phyloP scores from a whole-genome alignment of 345 rosid species.

The Cardamine resedifolia region DNA sequence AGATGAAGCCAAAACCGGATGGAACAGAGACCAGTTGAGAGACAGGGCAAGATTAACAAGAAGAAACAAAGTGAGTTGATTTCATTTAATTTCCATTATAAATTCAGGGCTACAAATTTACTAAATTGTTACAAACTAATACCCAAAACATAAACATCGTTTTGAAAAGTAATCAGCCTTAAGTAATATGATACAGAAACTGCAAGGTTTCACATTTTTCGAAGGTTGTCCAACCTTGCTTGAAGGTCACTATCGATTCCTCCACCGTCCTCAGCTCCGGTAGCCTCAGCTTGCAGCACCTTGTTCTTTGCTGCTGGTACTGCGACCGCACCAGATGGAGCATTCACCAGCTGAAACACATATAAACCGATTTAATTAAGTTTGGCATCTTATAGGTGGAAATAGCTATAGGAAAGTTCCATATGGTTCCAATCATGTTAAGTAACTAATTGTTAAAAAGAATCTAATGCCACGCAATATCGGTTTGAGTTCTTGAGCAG shows the following conservation, averaged over 20 bases:
- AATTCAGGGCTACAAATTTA: background rate
- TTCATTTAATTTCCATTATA: too few relatives aligned
- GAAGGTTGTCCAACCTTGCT: constrained; percentile 81
- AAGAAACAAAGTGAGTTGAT: too few relatives aligned
- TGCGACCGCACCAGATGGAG: constrained; percentile 77
- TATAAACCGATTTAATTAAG: background rate
- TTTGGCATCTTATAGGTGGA: background rate
- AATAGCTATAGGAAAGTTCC: too few relatives aligned
- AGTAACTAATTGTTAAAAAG: background rate
- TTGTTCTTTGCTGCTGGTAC: constrained; percentile 67
- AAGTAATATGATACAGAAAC: constrained; percentile 12
- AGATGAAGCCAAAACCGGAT: too few relatives aligned
- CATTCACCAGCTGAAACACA: constrained; percentile 63
- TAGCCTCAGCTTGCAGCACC: constrained; percentile 67
- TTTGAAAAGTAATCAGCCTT: background rate
- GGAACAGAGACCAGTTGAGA: too few relatives aligned
- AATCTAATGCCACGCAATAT: background rate
- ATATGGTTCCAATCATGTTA: too few relatives aligned
- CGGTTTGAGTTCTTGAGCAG: background rate
- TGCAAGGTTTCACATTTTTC: constrained; percentile 55
- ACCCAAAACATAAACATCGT: constrained; percentile 1
- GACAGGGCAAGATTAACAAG: too few relatives aligned
- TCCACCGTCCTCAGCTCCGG: constrained; percentile 52
- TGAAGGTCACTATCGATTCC: constrained; percentile 84
- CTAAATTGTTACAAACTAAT: constrained; percentile 7